Evolutionary conservation across 345 rosid species (phyloP).

Genomic region (Hibiscus syriacus): DNA sequence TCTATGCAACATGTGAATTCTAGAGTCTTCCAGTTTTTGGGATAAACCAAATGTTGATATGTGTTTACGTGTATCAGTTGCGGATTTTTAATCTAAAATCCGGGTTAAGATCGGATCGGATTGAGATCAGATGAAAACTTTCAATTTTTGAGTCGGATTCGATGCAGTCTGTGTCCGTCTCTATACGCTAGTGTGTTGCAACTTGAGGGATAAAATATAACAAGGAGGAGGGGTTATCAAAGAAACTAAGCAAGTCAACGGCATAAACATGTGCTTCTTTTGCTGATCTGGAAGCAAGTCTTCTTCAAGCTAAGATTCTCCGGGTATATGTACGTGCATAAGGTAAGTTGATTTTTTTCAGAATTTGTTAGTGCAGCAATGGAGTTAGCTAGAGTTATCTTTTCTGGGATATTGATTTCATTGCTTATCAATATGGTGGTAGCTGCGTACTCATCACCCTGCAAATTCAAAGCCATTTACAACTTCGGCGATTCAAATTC

Average conservation of each 20-base stretch:
- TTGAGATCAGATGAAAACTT: too few species aligned
- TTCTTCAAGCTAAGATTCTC: neutral
- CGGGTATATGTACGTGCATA: neutral
- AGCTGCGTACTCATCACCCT: slow-evolving; percentile 16
- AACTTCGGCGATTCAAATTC: slow-evolving; percentile 91
- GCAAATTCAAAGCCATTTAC: slow-evolving; percentile 66
- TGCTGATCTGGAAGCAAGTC: neutral
- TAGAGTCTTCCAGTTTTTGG: too few species aligned
- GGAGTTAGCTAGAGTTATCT: neutral
- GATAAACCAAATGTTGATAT: neutral
- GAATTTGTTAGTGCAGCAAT: neutral
- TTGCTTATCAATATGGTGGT: slow-evolving; percentile 7
- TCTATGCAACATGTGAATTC: too few species aligned
- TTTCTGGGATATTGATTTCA: neutral
- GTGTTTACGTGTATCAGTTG: too few species aligned
- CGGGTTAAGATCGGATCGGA: too few species aligned
- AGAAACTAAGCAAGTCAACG: neutral
- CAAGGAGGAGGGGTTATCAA: neutral
- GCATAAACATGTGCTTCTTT: neutral
- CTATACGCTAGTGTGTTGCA: too few species aligned
- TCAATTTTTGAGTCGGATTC: too few species aligned
- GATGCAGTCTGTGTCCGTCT: too few species aligned
- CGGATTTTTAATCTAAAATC: too few species aligned
- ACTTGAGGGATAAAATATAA: neutral
- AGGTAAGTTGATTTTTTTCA: neutral